Evolutionary conservation across 768 basidiomycete species (phyloP), one percentile per base, ranked within the genome.

Genomic region (Lentinula sp.): DNA sequence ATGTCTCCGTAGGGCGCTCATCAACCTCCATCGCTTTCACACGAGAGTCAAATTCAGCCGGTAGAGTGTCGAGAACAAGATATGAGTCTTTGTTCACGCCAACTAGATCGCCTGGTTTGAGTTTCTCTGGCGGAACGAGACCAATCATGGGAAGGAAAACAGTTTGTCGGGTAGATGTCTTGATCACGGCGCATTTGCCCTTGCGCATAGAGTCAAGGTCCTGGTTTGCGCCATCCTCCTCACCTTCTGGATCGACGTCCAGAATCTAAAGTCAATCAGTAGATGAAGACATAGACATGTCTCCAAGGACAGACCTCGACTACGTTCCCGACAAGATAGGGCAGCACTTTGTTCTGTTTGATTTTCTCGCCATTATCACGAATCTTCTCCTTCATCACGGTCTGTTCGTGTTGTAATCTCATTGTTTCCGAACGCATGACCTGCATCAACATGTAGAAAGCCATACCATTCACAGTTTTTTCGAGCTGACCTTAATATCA

Each of bases 11-110:
- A 37, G 97, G 97, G 56, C 94, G 83, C 72, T 98, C 97, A 66
- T 99, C 97, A 1, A 99, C 97, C 70, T 99, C 97, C 97, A 99
- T 99, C 8, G 97, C 97, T 74, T 98, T 98, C 28, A 99, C 97
- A 50, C 97, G 87, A 39, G 94, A 95, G 73, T 99, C 97, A 69
- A 94, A 98, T 77, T 99, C 97, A 28, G 91, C 91, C 3, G 97
- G 97, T 23, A 99, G 83, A 3, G 88, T 95, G 73, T 98, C 97
- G 40, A 99, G 83, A 37, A 98, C 85, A 65, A 99, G 88, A 71
- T 98, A 98, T 9, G 96, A 98, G 71, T 99, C 97, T 74, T 99
- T 99, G 80, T 99, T 98, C 54, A 98, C 96, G 64, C 97, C 97
- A 66, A 99, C 95, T 52, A 99, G 86, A 75, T 98, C 97, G 48